These are phyloP conservation scores for Carex cristatella DNA, from an alignment of 176 grass and related monocot species.

Conservation along the genomic window DNA sequence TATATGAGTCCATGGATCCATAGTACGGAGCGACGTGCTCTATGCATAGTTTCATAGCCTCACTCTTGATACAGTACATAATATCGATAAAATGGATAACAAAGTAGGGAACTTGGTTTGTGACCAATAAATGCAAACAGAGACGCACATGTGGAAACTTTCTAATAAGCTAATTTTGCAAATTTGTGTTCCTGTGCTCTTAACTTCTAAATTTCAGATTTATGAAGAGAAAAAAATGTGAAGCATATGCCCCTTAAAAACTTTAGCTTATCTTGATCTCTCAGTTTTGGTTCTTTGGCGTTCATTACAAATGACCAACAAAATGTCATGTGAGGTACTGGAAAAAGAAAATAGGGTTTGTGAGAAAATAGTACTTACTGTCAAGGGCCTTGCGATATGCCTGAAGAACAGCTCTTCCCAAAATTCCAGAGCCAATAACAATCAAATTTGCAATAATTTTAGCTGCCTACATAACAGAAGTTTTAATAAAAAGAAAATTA, in stretches of 20 bases:
- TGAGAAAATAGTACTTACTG: constrained; percentile 47
- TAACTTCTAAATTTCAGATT: background rate
- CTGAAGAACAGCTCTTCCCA: constrained; percentile 62
- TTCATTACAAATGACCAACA: background rate
- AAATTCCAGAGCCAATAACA: constrained; percentile 48
- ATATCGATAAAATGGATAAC: background rate
- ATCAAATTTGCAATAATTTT: constrained; percentile 68
- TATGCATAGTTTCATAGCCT: too few species aligned
- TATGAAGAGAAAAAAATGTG: background rate
- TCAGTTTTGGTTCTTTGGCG: background rate
- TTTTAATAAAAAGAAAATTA: background rate
- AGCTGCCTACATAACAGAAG: constrained; percentile 39
- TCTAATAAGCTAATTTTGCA: background rate
- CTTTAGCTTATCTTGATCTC: background rate
- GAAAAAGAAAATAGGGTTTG: background rate
- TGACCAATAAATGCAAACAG: background rate
- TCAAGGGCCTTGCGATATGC: constrained; percentile 69
- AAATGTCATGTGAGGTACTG: background rate
- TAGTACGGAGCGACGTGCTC: too few species aligned
- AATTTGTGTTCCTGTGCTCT: background rate
- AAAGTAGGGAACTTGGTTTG: background rate
- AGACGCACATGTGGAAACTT: background rate
- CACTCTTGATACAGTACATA: background rate
- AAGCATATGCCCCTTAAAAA: background rate
- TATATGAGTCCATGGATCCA: too few species aligned